Evolutionary conservation across 305 asterid genomes (phyloP), one percentile per base, ranked within the genome.

Genomic region (Coffea humblotiana): DNA sequence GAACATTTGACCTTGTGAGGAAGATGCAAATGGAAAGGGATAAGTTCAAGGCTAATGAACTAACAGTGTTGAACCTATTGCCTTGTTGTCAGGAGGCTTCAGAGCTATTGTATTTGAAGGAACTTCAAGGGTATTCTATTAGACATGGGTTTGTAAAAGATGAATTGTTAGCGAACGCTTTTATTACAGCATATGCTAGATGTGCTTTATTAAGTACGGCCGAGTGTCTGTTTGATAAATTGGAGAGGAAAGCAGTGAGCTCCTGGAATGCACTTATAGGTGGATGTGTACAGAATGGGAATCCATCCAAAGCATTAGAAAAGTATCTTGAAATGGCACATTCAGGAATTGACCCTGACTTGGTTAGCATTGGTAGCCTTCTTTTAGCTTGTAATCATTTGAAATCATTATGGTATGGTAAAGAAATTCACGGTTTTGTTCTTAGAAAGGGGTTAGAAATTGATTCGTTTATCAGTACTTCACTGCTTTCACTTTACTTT

Each of bases 261-360:
- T 74, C 86, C 74, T 85, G 86, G 83, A 85, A 85, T 74, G 81
- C 86, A 29, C 74, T 82, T n/a, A 80, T 83, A 40, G 72, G 82
- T 70, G 82, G 84, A 74, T 80, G 14, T 82, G 83, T 77, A 8
- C 79, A 71, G 66, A 68, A 71, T 12, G 83, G 78, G 19, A 66
- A 85, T 29, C 63, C 84, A 25, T 78, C 5, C 7, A 80, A 80
- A 60, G 81, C 86, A 60, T 35, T 80, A 49, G 69, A 51, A 47
- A 43, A 78, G 8, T 80, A 76, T 68, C 60, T 70, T 58, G 69
- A 77, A 61, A 85, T 85, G 84, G 74, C 19, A 60, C 47, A 21
- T 69, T 80, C 77, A 13, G 84, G 84, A 68, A 40, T 85, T 65
- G 47, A 61, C 52, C 86, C 86, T 12, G 83, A 85, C 79, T 74